Percentiles rank a stretch among this genome's conserved stretches.
Conservation (phyloP, 345 rosid species). For the Eucalyptus marginata region DNA sequence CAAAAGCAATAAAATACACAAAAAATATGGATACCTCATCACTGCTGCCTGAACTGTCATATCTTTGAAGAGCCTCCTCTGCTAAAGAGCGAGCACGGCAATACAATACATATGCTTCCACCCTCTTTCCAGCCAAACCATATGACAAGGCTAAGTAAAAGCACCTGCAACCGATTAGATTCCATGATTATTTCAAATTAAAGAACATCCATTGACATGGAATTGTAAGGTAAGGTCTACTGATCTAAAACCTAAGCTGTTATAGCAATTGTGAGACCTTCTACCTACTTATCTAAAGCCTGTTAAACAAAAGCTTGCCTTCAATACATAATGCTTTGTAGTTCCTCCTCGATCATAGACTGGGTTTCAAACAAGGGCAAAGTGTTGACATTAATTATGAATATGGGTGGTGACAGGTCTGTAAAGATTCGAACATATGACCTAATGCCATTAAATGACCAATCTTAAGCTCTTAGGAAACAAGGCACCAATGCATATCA, state of each 20-base stretch:
- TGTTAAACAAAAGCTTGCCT: neutral
- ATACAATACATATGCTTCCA: conserved; percentile 77
- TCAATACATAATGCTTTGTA: neutral
- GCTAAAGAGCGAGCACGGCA: conserved; percentile 70
- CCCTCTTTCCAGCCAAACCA: conserved; percentile 83
- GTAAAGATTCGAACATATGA: neutral
- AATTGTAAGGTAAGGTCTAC: neutral
- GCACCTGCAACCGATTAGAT: conserved; percentile 44
- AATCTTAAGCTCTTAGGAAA: neutral
- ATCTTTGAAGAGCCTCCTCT: conserved; percentile 54
- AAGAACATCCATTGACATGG: neutral
- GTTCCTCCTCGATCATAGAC: neutral
- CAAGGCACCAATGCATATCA: neutral
- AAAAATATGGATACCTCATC: conserved; percentile 36
- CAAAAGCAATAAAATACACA: neutral
- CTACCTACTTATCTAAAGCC: neutral
- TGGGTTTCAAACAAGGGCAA: neutral
- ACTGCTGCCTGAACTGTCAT: conserved; percentile 13
- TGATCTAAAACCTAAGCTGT: neutral
- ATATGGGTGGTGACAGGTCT: neutral
- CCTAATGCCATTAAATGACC: neutral
- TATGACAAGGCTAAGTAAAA: conserved; percentile 87
- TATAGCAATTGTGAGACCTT: neutral
- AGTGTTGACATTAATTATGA: neutral
- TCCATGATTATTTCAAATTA: neutral